phyloP scores from a whole-genome alignment of 768 basidiomycete genomes.

The Trametes cubensis region DNA sequence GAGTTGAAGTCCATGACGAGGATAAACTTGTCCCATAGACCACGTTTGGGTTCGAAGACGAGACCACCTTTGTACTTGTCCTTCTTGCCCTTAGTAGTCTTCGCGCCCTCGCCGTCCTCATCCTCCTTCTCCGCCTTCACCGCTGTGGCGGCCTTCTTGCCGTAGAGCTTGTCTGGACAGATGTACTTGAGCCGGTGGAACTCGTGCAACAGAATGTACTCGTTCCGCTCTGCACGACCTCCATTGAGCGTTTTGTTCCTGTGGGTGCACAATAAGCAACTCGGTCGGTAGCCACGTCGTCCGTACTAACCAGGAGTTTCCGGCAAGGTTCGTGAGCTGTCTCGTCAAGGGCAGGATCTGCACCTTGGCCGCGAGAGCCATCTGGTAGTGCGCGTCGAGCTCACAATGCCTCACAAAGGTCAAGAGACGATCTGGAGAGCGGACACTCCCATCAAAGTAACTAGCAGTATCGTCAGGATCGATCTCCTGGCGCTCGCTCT shows the following conservation, averaged over 20 bases:
- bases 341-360: slow-evolving; percentile 91
- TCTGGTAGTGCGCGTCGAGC: slow-evolving; percentile 93
- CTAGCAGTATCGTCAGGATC: slow-evolving; percentile 93
- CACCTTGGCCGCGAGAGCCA: slow-evolving; percentile 94
- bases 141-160: slow-evolving; percentile 64
- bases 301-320: slow-evolving; percentile 84
- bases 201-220: slow-evolving; percentile 97
- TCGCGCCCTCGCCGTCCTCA: slow-evolving; percentile 45
- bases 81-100: slow-evolving; percentile 65
- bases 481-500: slow-evolving; percentile 86
- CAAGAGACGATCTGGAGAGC: slow-evolving; percentile 74
- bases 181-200: slow-evolving; percentile 96
- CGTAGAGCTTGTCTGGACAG: slow-evolving; percentile 91
- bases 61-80: slow-evolving; percentile 99
- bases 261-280: background rate
- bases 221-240: slow-evolving; percentile 97
- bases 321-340: slow-evolving; percentile 93
- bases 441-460: slow-evolving; percentile 84
- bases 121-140: slow-evolving; percentile 57
- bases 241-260: slow-evolving; percentile 98
- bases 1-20: slow-evolving; percentile 99
- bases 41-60: slow-evolving; percentile 94
- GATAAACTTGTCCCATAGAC: slow-evolving; percentile 95
- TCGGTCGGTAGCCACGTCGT: background rate
- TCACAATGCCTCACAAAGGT: slow-evolving; percentile 94